Conservation (phyloP, 495 filamentous ascomycete species). For the Penicillium riverlandense region DNA sequence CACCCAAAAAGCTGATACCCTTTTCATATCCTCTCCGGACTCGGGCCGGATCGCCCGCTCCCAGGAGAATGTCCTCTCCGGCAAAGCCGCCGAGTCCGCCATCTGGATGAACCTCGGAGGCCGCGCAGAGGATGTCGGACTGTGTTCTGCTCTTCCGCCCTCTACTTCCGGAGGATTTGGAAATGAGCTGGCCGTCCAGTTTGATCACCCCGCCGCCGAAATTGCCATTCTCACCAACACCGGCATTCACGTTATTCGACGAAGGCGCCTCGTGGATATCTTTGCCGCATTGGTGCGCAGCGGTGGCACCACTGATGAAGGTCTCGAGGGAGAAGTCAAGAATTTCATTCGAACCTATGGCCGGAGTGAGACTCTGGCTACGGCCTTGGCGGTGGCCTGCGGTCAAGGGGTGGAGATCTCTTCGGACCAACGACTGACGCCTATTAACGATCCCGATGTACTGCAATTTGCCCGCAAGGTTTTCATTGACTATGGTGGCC, state of each 20-base stretch:
- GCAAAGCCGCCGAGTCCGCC: slow-evolving; percentile 60
- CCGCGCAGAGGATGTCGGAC: slow-evolving; percentile 65
- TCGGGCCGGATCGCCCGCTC: slow-evolving; percentile 64
- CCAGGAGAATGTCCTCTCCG: slow-evolving; percentile 42
- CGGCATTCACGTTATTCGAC: slow-evolving; percentile 76
- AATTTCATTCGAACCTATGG: slow-evolving; percentile 81
- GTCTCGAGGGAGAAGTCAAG: slow-evolving; percentile 67
- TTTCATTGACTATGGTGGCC: slow-evolving; percentile 86
- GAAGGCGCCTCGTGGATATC: slow-evolving; percentile 82
- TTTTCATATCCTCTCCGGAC: slow-evolving; percentile 86
- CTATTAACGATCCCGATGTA: slow-evolving; percentile 72
- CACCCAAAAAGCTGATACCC: slow-evolving; percentile 45
- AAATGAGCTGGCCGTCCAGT: slow-evolving; percentile 92
- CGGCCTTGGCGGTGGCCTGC: slow-evolving; percentile 92
- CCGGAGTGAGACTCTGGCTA: slow-evolving; percentile 75
- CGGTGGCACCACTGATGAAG: slow-evolving; percentile 70
- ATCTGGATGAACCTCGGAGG: slow-evolving; percentile 67
- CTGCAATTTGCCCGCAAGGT: slow-evolving; percentile 75
- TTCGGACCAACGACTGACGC: slow-evolving; percentile 58
- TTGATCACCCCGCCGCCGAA: slow-evolving; percentile 71
- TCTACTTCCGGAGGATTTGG: slow-evolving; percentile 82
- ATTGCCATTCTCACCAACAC: slow-evolving; percentile 86
- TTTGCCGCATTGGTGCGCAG: slow-evolving; percentile 74
- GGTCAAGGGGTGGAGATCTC: slow-evolving; percentile 78
- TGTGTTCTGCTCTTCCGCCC: slow-evolving; percentile 61